Conservation (phyloP, 2,329 filamentous ascomycete species). For the Zymoseptoria crescenta region DNA sequence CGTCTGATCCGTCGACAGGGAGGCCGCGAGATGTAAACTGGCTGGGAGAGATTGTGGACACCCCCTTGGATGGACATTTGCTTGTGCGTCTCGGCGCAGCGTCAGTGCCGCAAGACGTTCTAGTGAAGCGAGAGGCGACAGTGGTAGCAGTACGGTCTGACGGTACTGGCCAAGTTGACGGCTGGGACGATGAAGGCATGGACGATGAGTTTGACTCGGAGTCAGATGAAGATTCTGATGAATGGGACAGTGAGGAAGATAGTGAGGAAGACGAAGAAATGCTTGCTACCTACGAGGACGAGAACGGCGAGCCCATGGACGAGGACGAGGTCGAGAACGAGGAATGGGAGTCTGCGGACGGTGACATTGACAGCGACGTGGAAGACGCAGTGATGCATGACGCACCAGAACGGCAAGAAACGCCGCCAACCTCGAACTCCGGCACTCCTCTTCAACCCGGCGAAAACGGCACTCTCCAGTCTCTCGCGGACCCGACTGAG, state of each 20-base stretch:
- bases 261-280: slow-evolving; percentile 25
- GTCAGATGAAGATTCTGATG: slow-evolving; percentile 30
- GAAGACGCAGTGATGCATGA: slow-evolving; percentile 18
- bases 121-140: slow-evolving; percentile 42
- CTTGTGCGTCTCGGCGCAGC: slow-evolving; percentile 48
- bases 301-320: slow-evolving; percentile 37
- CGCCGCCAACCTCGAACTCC: slow-evolving; percentile 17
- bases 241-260: slow-evolving; percentile 23
- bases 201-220: slow-evolving; percentile 20
- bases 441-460: slow-evolving; percentile 11
- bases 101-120: slow-evolving; percentile 43
- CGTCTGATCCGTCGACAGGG: not conserved
- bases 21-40: slow-evolving; percentile 34
- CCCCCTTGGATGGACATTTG: slow-evolving; percentile 46
- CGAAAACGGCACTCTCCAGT: not conserved
- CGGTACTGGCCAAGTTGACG: slow-evolving; percentile 20
- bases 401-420: slow-evolving; percentile 11
- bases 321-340: slow-evolving; percentile 37
- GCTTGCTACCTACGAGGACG: slow-evolving; percentile 32
- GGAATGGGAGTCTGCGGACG: slow-evolving; percentile 33
- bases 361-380: slow-evolving; percentile 13
- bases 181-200: slow-evolving; percentile 29
- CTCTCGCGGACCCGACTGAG: not conserved
- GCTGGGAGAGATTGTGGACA: slow-evolving; percentile 50
- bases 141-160: slow-evolving; percentile 40